Evolutionary conservation across 306 rosid genomes (phyloP), one percentile per base, ranked within the genome.

Genomic region (Chamaecrista fasciculata): DNA sequence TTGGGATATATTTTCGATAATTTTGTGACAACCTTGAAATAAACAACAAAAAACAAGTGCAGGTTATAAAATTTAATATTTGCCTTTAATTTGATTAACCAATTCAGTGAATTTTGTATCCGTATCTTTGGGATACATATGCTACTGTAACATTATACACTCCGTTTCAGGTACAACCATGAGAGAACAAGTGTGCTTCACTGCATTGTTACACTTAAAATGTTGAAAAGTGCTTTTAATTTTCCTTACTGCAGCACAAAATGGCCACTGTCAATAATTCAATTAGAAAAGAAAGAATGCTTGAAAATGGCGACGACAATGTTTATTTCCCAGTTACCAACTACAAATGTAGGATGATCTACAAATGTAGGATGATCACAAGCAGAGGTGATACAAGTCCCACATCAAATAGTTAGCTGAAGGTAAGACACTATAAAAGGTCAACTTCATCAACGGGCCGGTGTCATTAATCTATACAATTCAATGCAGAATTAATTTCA

Each of bases 1-100:
- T 89, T 91, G 57, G 97, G 99, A 43, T 81, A 86, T 82, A 94
- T 65, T 77, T 78, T 89, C 34, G 95, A 76, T 46, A 94, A 79
- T 47, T 87, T 83, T n/a, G 87, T 83, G 23, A 77, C 79, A 65
- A 88, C 82, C 97, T 90, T 69, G 64, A 56, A 70, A 77, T 68
- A 47, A 39, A 33, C 59, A n/a, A n/a, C n/a, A 71, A 84, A 79
- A 75, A 2, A 34, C 11, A 62, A 63, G 43, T 36, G 55, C 34
- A 59, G 55, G 34, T 48, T 29, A 72, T 39, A 67, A 74, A 33
- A 53, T 68, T 28, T 59, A 16, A 39, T 63, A 18, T 70, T 49
- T 57, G n/a, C 70, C 43, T 40, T 64, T n/a, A n/a, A n/a, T n/a
- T n/a, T 11, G n/a, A n/a, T n/a, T n/a, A n/a, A n/a, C n/a, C n/a